These are phyloP conservation scores for Eucalyptus marginata DNA, from an alignment of 345 rosid genomes.

Conservation along the genomic window DNA sequence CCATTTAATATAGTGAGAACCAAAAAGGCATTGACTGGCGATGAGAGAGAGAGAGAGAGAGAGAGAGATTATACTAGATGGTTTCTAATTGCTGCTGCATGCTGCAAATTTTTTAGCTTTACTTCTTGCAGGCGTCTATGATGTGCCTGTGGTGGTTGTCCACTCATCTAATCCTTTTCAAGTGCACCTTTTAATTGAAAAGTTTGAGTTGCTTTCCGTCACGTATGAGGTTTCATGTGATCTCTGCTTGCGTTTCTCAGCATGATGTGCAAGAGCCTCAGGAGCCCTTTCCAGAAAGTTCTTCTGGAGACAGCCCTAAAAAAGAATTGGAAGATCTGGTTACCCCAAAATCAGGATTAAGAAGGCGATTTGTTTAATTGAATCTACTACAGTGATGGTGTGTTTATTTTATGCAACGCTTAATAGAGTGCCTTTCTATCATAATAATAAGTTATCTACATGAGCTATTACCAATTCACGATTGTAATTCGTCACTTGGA, in stretches of 20 bases:
- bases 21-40: background rate
- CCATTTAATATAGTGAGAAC: background rate
- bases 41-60: background rate
- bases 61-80: background rate
- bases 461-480: background rate
- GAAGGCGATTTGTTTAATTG: constrained; percentile 66
- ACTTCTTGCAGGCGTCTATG: background rate
- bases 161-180: background rate
- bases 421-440: background rate
- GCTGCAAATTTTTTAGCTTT: background rate
- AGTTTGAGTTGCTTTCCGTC: background rate
- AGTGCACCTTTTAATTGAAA: background rate
- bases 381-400: background rate
- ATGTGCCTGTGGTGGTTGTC: background rate
- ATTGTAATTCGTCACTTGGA: background rate
- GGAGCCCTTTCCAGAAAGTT: constrained; percentile 14
- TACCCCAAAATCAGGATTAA: constrained; percentile 58
- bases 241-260: constrained; percentile 1
- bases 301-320: constrained; percentile 21
- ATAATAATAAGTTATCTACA: background rate
- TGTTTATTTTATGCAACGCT: background rate
- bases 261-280: constrained; percentile 21
- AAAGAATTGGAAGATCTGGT: constrained; percentile 24
- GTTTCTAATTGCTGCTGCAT: background rate
- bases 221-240: background rate